These are phyloP conservation scores for Suhomyces xylopsoci DNA, from an alignment of 805 yeast genomes.

Conservation along the genomic window DNA sequence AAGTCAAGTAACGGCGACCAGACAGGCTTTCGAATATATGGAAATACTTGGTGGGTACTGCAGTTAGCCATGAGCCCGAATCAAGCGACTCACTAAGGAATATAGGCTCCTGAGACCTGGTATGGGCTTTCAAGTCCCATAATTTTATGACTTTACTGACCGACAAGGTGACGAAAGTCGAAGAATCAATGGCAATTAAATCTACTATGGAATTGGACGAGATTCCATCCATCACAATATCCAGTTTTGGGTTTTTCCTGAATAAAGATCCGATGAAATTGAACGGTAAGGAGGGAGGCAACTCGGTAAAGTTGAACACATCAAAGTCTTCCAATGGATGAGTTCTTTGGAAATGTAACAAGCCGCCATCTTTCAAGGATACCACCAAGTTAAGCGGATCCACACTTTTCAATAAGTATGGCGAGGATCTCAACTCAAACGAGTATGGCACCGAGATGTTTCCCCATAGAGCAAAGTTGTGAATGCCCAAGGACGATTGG, in stretches of 20 bases:
- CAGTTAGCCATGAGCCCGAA: constrained; percentile 23
- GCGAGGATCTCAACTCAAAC: constrained; percentile 44
- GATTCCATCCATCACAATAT: constrained; percentile 30
- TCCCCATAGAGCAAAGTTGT: constrained; percentile 56
- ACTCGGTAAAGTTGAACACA: constrained; percentile 53
- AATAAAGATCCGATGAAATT: constrained; percentile 23
- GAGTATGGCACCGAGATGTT: constrained; percentile 64
- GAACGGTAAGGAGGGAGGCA: constrained; percentile 30
- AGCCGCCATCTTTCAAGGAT: constrained; percentile 73
- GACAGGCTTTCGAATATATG: constrained; percentile 12
- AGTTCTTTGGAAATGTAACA: constrained; percentile 50
- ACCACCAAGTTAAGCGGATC: constrained; percentile 48
- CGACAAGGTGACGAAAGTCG: constrained; percentile 48
- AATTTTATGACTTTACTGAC: constrained; percentile 53
- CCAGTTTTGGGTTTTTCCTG: constrained; percentile 13
- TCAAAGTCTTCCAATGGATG: constrained; percentile 29
- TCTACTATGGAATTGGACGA: constrained; percentile 45
- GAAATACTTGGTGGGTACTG: constrained; percentile 31
- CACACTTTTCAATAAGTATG: constrained; percentile 51
- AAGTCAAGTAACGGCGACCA: constrained; percentile 13
- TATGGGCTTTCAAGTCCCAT: constrained; percentile 52
- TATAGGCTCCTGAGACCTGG: constrained; percentile 15
- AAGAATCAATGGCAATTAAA: constrained; percentile 33
- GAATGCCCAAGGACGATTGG: constrained; percentile 13
- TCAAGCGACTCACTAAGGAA: constrained; percentile 13